phyloP scores from a whole-genome alignment of 1,139 yeast species.

The Suhomyces kunorum region DNA sequence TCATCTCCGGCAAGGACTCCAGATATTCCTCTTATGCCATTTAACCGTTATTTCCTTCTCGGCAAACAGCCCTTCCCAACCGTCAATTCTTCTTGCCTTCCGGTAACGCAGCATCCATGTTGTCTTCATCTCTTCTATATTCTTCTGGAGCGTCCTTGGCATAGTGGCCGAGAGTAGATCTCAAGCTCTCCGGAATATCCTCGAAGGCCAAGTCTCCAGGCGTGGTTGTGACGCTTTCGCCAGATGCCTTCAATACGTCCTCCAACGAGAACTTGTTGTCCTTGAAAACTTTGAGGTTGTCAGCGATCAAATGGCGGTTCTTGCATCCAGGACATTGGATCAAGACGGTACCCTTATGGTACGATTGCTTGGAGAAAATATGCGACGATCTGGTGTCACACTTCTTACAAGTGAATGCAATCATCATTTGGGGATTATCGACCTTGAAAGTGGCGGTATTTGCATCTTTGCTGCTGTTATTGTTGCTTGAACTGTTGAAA shows the following conservation, averaged over 20 bases:
- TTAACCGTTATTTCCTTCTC: background rate
- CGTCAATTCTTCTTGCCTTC: slow-evolving; percentile 3
- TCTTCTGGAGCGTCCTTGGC: slow-evolving; percentile 64
- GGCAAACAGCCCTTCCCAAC: no score
- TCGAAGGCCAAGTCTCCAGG: slow-evolving; percentile 68
- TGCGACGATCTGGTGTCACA: slow-evolving; percentile 86
- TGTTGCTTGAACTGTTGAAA: slow-evolving; percentile 5
- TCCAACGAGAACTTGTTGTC: slow-evolving; percentile 75
- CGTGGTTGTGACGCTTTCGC: slow-evolving; percentile 66
- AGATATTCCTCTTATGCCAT: no score
- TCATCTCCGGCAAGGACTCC: no score
- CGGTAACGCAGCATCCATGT: slow-evolving; percentile 13
- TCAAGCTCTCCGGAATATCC: slow-evolving; percentile 70
- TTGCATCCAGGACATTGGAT: slow-evolving; percentile 93
- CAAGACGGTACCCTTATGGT: slow-evolving; percentile 80
- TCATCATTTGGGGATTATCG: slow-evolving; percentile 75
- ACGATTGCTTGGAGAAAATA: slow-evolving; percentile 87
- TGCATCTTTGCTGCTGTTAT: no score
- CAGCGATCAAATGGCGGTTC: slow-evolving; percentile 88
- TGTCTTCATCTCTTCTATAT: slow-evolving; percentile 22
- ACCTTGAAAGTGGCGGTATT: slow-evolving; percentile 34
- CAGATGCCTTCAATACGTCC: slow-evolving; percentile 75
- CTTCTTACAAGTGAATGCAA: slow-evolving; percentile 90
- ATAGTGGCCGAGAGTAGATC: slow-evolving; percentile 55
- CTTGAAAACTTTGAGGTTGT: slow-evolving; percentile 80